These are phyloP conservation scores for Neopestalotiopsis clavispora DNA, from an alignment of 2,329 filamentous ascomycete species.

Conservation along the genomic window DNA sequence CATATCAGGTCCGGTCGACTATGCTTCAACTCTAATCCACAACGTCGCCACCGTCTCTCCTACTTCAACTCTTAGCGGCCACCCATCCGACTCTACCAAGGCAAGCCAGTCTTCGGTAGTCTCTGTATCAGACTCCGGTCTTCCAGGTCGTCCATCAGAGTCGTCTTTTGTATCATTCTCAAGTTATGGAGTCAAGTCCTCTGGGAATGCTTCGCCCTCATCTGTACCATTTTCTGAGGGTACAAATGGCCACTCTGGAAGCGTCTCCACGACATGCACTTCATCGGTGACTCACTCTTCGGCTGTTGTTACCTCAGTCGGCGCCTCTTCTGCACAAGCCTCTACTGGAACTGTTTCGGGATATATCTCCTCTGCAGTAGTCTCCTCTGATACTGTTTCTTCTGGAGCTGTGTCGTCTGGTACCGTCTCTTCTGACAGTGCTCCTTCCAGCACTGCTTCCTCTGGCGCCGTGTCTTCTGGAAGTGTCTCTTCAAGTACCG, in stretches of 20 bases:
- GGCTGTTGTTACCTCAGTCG: too few relatives aligned
- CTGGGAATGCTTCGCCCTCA: background rate
- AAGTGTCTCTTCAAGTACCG: too few relatives aligned
- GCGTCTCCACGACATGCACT: background rate
- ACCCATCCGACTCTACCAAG: background rate
- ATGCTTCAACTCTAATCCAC: background rate
- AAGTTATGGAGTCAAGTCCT: background rate
- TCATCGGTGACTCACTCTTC: too few relatives aligned
- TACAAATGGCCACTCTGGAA: background rate
- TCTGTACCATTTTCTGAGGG: background rate
- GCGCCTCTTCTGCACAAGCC: background rate
- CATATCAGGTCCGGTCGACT: background rate
- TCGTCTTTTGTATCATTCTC: background rate
- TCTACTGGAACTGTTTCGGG: background rate
- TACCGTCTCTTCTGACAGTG: background rate
- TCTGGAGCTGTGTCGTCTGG: background rate
- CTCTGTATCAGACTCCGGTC: background rate
- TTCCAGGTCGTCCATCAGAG: background rate
- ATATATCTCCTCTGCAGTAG: background rate
- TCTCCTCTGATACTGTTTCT: background rate
- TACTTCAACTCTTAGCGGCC: background rate
- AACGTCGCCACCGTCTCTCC: background rate
- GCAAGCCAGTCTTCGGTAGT: background rate
- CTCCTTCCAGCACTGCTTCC: too few relatives aligned
- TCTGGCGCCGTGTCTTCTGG: too few relatives aligned